A percentile compares a stretch with the other conserved stretches of the same genome.
phyloP scores from a whole-genome alignment of 495 filamentous ascomycete genomes.

The Podospora pseudoanserina region DNA sequence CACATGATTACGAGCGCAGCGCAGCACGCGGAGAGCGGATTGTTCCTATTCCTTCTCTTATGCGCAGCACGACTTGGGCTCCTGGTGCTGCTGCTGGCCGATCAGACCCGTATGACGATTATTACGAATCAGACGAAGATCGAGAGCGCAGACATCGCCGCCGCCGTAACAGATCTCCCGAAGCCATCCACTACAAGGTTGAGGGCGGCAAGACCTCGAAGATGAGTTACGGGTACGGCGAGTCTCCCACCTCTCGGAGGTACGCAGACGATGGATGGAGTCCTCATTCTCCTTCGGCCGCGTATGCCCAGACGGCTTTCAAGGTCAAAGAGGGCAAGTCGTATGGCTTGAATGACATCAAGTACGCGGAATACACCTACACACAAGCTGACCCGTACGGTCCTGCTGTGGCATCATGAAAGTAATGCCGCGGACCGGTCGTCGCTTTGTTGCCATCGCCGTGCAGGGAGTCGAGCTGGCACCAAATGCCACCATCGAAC shows the following conservation, averaged over 20 bases:
- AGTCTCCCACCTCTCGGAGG: constrained; percentile 23
- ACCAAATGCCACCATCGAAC: background rate
- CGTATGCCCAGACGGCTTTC: constrained; percentile 16
- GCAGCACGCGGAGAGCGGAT: background rate
- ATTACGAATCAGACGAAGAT: constrained; percentile 33
- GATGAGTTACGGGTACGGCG: constrained; percentile 23
- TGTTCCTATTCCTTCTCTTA: constrained; percentile 16
- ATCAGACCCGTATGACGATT: constrained; percentile 14
- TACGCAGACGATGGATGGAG: constrained; percentile 16
- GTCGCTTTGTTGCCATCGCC: background rate
- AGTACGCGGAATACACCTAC: constrained; percentile 20
- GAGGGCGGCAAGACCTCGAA: constrained; percentile 26
- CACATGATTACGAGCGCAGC: constrained; percentile 16
- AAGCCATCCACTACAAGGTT: constrained; percentile 25
- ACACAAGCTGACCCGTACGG: background rate
- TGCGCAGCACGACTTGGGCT: constrained; percentile 26
- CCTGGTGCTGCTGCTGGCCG: constrained; percentile 7
- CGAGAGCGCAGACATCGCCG: constrained; percentile 22
- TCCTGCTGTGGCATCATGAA: background rate
- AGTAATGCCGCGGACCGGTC: background rate
- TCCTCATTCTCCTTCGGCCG: constrained; percentile 4
- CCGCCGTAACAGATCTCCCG: constrained; percentile 22
- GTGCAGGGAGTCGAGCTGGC: background rate
- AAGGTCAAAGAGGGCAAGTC: constrained; percentile 26
- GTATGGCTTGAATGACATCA: constrained; percentile 23